Base-by-base conservation (phyloP, 2,329 filamentous ascomycete species). In the Zymoseptoria ardabiliae region DNA sequence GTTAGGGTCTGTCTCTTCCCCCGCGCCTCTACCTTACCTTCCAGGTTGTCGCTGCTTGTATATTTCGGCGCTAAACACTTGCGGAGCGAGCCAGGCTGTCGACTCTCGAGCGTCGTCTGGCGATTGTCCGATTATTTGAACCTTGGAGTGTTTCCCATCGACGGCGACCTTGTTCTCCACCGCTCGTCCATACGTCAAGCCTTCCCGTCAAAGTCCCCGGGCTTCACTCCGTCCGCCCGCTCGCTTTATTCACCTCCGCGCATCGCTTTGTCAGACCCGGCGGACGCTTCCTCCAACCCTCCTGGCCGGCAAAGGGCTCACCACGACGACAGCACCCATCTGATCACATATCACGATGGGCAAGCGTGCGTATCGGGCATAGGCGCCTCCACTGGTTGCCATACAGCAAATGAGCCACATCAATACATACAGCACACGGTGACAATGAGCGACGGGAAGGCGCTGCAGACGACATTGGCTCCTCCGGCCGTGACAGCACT, bases 401-500 rank as follows among this genome's bases (percentile, higher is more conserved):
- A n/a, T 19, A 41, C 22, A 54, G 59, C 59, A 50, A 54, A 56
- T 30, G n/a, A 23, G 52, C 53, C 25, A 25, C 57, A 50, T 35
- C 56, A 55, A 59, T 57, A 53, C n/a, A 50, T 30, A 56, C 20
- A 53, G 52, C 53, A 19, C 20, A 59, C 23, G 25, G 28, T 48
- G 48, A 54, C 28, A 54, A 67, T 65, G 64, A 57, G 61, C n/a
- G 61, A 63, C 55, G 52, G 60, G 19, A 61, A 62, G 51, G 59
- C 54, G 57, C 57, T 59, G 50, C 64, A 61, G 20, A 61, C 65
- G 55, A 72, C 69, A 41, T 69, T 79, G 68, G 73, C 73, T 22
- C 75, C 77, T 61, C 77, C 76, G 35, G 76, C 73, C 10, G 75
- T 79, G 57, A 70, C 70, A 23, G 75, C 77, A 23, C 67, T 79